Base-by-base conservation (phyloP, 306 rosid genomes). In the Vicia villosa region DNA sequence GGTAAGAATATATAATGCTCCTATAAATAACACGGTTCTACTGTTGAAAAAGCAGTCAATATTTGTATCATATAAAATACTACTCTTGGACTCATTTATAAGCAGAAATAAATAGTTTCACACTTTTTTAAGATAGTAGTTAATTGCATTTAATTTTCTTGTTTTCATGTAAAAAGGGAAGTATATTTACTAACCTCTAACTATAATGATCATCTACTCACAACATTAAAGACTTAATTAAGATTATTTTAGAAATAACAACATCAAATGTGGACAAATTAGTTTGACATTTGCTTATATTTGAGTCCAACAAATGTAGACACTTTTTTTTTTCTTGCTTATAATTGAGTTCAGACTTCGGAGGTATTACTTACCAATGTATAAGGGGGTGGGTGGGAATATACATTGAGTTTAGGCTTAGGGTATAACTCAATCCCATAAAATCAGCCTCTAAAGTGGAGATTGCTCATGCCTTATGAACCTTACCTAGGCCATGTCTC, bases 1-100 rank as follows among this genome's bases (percentile, higher is more conserved):
- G 98, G 96, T 93, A 88, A 62, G 89, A 73, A 65, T 75, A 13
- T 69, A 1, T 19, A 69, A 69, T 62, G 10, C 43, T 41, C 30
- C 54, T 51, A 30, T 16, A 63, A 66, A 30, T 28, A 50, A 65
- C 34, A 14, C 41, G 5, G 46, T 34, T 57, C 32, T 63, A 69
- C 67, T 61, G 54, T 32, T 63, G 60, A 62, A 60, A 19, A 26
- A 54, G 20, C 19, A 52, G 63, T 38, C 54, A 19, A 26, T 58
- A 5, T 55, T 55, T 55, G 37, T 56, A 56, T 26, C 38, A 6
- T 56, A 56, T 56, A 26, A 26, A 56, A 56, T 56, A 52, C 26
- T 19, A 4, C 56, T 17, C 5, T n/a, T n/a, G 20, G 16, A 46
- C 10, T 46, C 51, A 15, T n/a, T n/a, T n/a, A 46, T 46, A 46